A percentile compares a stretch with the other conserved stretches of the same genome.
Conservation (phyloP, 2,329 filamentous ascomycete genomes). For the Fusarium armeniacum region DNA sequence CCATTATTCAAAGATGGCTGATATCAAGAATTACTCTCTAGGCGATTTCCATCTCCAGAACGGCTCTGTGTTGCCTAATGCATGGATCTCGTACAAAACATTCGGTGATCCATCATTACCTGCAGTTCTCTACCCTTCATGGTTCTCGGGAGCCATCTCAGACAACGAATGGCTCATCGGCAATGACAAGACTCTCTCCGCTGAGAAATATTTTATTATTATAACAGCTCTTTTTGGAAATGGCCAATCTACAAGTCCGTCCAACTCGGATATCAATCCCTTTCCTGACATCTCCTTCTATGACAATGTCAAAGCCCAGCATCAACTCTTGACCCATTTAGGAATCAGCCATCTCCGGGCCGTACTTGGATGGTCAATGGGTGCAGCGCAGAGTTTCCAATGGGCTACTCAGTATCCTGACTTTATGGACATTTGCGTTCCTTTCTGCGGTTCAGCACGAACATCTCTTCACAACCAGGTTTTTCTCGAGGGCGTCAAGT, state of each 20-base stretch:
- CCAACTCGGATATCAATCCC: constrained; percentile 57
- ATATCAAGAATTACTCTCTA: constrained; percentile 61
- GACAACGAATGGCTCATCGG: constrained; percentile 84
- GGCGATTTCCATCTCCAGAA: constrained; percentile 77
- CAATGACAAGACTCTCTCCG: constrained; percentile 73
- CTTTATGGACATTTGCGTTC: constrained; percentile 62
- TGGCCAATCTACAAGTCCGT: constrained; percentile 67
- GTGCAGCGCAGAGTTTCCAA: constrained; percentile 67
- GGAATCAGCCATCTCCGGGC: constrained; percentile 60
- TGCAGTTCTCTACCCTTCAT: constrained; percentile 81
- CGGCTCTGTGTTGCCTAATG: constrained; percentile 71
- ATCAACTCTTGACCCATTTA: constrained; percentile 59
- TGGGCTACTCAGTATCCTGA: constrained; percentile 64
- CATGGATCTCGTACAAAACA: constrained; percentile 82
- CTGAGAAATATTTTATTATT: constrained; percentile 65
- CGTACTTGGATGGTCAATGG: constrained; percentile 70
- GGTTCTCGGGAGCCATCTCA: constrained; percentile 74
- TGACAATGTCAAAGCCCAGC: constrained; percentile 67
- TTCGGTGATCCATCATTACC: constrained; percentile 74
- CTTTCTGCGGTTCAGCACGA: constrained; percentile 65
- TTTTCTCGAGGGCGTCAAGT: constrained; percentile 68
- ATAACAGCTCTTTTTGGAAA: constrained; percentile 67
- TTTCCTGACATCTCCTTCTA: constrained; percentile 63
- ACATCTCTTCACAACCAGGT: constrained; percentile 67
- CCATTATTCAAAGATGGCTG: constrained; percentile 19